Evolutionary conservation across 352 stramenopile species (phyloP), one percentile per base, ranked within the genome.

Genomic region (Globisporangium abappressorium): DNA sequence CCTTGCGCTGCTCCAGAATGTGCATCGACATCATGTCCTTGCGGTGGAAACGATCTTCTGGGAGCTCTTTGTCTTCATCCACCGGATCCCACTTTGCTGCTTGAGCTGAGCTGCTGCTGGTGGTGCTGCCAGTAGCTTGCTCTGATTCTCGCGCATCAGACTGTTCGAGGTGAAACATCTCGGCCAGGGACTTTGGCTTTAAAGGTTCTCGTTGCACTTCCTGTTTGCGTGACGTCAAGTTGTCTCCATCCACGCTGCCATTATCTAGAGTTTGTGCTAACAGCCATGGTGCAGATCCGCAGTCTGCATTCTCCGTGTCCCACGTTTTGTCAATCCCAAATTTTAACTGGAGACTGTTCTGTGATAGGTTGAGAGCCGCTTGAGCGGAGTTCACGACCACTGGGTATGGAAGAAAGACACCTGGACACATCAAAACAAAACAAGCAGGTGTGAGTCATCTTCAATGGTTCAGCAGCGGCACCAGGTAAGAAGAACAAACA

Each of bases 1-100:
- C 38, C 38, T 76, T 76, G 36, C 82, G 76, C 67, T 93, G 84
- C 66, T 94, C 87, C 28, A 94, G 71, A 74, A 91, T 91, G 63
- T 92, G 85, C 85, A 94, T 93, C 14, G 87, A 94, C 79, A 94
- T 82, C 83, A 94, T 91, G 66, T 94, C 84, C 53, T 87, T 85
- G 53, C 80, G 80, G 36, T 94, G 87, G 64, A 92, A 94, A 12
- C 75, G 65, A n/a, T 94, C 84, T 61, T 94, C 83, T 1, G 87
- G 85, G 3, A 94, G 78, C 59, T 93, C 84, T 70, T 91, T 83
- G 30, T 93, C 83, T 51, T 94, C 83, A 36, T 84, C 67, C 34
- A 92, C 84, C 33, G 79, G 82, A n/a, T 91, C 83, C 78, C 74
- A 90, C 49, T 57, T 72, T 30, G 72, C 28, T 60, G 66, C 26